These are phyloP conservation scores for Simplicillium aogashimaense DNA, from an alignment of 2,329 filamentous ascomycete species.

Conservation along the genomic window DNA sequence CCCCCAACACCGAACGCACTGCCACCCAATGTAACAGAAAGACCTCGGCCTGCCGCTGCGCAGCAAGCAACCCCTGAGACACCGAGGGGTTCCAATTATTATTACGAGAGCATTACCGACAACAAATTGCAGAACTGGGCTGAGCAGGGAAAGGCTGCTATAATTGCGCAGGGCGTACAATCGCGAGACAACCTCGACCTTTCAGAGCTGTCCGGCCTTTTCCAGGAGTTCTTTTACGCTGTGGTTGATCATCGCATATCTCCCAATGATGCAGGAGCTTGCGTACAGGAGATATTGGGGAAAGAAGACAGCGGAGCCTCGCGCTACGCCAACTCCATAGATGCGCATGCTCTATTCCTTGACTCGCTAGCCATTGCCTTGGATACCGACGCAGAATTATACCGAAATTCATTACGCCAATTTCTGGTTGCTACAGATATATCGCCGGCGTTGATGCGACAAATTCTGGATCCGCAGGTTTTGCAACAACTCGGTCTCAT, in stretches of 20 bases:
- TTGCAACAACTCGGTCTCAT: slow-evolving; percentile 72
- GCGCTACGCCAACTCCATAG: slow-evolving; percentile 41
- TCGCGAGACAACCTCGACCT: slow-evolving; percentile 59
- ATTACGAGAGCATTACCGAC: slow-evolving; percentile 69
- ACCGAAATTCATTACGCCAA: slow-evolving; percentile 44
- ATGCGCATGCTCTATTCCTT: slow-evolving; percentile 64
- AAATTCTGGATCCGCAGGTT: slow-evolving; percentile 70
- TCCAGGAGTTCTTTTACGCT: slow-evolving; percentile 76
- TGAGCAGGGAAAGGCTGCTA: slow-evolving; percentile 51
- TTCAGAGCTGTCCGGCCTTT: slow-evolving; percentile 59
- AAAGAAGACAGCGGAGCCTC: slow-evolving; percentile 40
- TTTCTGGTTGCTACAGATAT: slow-evolving; percentile 67
- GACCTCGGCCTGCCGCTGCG: slow-evolving; percentile 9
- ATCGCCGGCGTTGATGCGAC: slow-evolving; percentile 61
- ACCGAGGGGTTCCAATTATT: slow-evolving; percentile 41
- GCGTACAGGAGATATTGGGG: slow-evolving; percentile 65
- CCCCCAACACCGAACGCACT: background rate
- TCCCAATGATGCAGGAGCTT: slow-evolving; percentile 57
- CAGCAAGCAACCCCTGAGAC: slow-evolving; percentile 17
- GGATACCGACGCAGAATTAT: slow-evolving; percentile 52
- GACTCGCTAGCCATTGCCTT: slow-evolving; percentile 74
- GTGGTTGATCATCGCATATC: slow-evolving; percentile 60
- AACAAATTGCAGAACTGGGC: slow-evolving; percentile 59
- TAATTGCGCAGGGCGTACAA: slow-evolving; percentile 55
- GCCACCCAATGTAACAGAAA: background rate